These are phyloP conservation scores for Hericium rajendrae DNA, from an alignment of 768 basidiomycete genomes.

Conservation along the genomic window DNA sequence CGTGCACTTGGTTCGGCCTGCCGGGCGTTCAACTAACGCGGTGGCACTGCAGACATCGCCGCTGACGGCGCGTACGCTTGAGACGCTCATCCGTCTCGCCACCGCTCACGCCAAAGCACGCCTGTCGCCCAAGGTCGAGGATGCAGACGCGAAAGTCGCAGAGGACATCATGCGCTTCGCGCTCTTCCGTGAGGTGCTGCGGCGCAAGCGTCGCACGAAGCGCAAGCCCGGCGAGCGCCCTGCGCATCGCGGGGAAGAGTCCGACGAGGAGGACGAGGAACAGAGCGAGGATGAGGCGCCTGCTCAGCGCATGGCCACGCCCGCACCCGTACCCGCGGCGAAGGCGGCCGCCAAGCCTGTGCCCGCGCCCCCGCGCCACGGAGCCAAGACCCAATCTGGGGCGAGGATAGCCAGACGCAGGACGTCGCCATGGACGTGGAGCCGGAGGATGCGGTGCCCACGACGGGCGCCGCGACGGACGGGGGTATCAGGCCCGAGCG, in stretches of 20 bases:
- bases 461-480: slow-evolving; percentile 27
- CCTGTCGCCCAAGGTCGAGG: slow-evolving; percentile 75
- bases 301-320: slow-evolving; percentile 42
- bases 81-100: slow-evolving; percentile 94
- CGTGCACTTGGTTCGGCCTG: not conserved
- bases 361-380: slow-evolving; percentile 15
- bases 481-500: slow-evolving; percentile 45
- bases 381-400: slow-evolving; percentile 53
- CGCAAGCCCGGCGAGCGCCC: slow-evolving; percentile 62
- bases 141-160: slow-evolving; percentile 78
- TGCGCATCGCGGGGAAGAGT: slow-evolving; percentile 36
- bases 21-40: not conserved
- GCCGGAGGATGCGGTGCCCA: slow-evolving; percentile 23
- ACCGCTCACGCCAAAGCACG: slow-evolving; percentile 97
- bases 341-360: slow-evolving; percentile 19
- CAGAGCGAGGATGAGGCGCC: slow-evolving; percentile 36
- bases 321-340: slow-evolving; percentile 24
- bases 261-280: slow-evolving; percentile 32
- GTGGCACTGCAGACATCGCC: slow-evolving; percentile 70
- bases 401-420: slow-evolving; percentile 43
- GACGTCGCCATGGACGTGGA: slow-evolving; percentile 54
- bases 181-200: slow-evolving; percentile 93
- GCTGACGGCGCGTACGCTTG: slow-evolving; percentile 94
- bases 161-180: slow-evolving; percentile 96
- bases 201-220: slow-evolving; percentile 72